Percentiles rank a stretch among this genome's conserved stretches.
Evolutionary conservation across 345 rosid genomes (phyloP).

Genomic region (Kandelia obovata): DNA sequence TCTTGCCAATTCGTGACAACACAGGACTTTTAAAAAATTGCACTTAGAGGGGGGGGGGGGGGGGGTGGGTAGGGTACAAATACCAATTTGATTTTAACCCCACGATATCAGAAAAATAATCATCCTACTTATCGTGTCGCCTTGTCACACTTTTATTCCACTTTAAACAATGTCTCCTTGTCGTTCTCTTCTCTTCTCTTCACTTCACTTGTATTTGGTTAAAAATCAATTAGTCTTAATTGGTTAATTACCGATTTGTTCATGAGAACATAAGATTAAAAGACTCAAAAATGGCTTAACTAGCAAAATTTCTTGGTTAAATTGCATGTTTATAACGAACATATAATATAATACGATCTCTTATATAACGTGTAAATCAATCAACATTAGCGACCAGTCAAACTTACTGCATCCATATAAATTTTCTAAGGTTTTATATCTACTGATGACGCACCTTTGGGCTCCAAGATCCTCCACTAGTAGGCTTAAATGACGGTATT

Average conservation of each 20-base stretch:
- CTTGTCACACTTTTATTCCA: conserved; percentile 28
- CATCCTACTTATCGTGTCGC: conserved; percentile 42
- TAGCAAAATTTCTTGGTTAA: too few species aligned
- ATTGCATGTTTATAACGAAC: too few species aligned
- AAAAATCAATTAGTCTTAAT: background rate
- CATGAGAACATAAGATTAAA: too few species aligned
- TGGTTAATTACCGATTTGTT: background rate
- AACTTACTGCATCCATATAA: too few species aligned
- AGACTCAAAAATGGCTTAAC: too few species aligned
- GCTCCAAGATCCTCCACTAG: too few species aligned
- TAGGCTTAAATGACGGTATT: too few species aligned
- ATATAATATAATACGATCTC: too few species aligned
- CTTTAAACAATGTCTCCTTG: conserved; percentile 45
- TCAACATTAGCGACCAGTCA: too few species aligned
- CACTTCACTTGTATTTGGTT: background rate
- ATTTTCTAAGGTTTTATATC: too few species aligned
- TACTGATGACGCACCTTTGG: too few species aligned
- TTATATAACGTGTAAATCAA: too few species aligned
- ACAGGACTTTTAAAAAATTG: background rate
- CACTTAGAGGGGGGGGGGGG: background rate
- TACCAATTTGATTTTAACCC: conserved; percentile 19
- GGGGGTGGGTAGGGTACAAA: conserved; percentile 28
- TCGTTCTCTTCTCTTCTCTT: conserved; percentile 8
- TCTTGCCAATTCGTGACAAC: background rate
- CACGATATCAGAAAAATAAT: conserved; percentile 6